phyloP scores from a whole-genome alignment of 2,329 filamentous ascomycete species.

The Penicillium sp. region DNA sequence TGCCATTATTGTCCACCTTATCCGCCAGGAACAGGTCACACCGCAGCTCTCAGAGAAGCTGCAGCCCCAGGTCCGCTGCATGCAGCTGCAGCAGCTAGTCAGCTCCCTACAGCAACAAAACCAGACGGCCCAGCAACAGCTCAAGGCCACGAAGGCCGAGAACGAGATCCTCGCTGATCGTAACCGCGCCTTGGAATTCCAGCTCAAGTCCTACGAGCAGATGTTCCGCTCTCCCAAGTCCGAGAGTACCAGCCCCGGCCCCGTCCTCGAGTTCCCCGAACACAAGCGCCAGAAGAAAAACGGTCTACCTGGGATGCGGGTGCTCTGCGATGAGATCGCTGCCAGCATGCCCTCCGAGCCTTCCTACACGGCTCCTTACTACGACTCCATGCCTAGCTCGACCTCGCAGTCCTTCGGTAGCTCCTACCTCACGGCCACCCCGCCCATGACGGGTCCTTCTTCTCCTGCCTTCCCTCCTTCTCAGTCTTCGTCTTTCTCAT shows the following conservation, averaged over 20 bases:
- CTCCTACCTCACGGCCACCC: constrained; percentile 32
- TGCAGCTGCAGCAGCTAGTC: constrained; percentile 39
- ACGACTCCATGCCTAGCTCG: constrained; percentile 24
- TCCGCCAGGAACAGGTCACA: constrained; percentile 37
- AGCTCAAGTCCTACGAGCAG: constrained; percentile 40
- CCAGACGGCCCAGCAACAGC: constrained; percentile 34
- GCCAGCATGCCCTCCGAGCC: constrained; percentile 24
- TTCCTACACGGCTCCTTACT: constrained; percentile 13
- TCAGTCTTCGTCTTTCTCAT: constrained; percentile 26
- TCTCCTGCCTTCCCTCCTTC: constrained; percentile 34
- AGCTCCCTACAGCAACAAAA: constrained; percentile 38
- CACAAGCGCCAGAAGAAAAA: constrained; percentile 32
- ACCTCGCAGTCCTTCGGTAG: constrained; percentile 32
- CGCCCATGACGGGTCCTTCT: constrained; percentile 36
- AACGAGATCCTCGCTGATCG: constrained; percentile 36
- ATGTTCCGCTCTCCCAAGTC: constrained; percentile 39
- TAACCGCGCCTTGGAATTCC: constrained; percentile 38
- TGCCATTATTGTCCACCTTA: constrained; percentile 35
- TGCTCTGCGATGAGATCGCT: constrained; percentile 36
- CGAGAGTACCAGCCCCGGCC: constrained; percentile 29
- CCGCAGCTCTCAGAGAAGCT: constrained; percentile 39
- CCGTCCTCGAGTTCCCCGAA: constrained; percentile 28
- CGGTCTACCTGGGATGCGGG: constrained; percentile 35
- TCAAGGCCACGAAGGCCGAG: constrained; percentile 36
- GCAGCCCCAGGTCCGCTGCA: constrained; percentile 39